Evolutionary conservation across 768 basidiomycete genomes (phyloP).

Genomic region (Mycena vitilis): DNA sequence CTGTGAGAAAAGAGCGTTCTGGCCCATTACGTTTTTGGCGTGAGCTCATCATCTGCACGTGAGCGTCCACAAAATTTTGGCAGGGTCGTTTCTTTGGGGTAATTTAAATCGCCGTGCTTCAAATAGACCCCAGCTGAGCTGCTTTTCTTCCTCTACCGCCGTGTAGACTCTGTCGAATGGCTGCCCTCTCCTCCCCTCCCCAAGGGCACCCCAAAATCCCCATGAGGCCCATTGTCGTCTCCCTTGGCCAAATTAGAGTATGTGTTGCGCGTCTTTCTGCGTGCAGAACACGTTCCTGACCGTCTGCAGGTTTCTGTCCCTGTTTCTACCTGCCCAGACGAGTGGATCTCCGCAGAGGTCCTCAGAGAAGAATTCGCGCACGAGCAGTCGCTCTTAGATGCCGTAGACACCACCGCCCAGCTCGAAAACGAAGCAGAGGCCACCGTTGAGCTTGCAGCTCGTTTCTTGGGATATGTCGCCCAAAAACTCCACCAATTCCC

Average conservation of each 20-base stretch:
- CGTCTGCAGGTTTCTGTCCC: conserved; percentile 80
- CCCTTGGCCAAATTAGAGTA: conserved; percentile 65
- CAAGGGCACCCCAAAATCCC: conserved; percentile 45
- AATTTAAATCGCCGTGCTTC: background rate
- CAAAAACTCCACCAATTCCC: conserved; percentile 68
- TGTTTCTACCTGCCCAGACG: conserved; percentile 80
- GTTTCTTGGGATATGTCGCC: conserved; percentile 84
- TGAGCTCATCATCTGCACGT: no score
- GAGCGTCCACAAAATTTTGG: conserved; percentile 16
- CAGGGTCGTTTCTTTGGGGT: conserved; percentile 15
- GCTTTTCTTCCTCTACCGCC: conserved; percentile 15
- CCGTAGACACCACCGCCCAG: conserved; percentile 63
- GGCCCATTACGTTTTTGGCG: no score
- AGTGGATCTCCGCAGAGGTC: conserved; percentile 95
- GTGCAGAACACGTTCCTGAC: conserved; percentile 18
- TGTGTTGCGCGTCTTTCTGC: conserved; percentile 38
- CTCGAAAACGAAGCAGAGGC: conserved; percentile 70
- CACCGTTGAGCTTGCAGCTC: conserved; percentile 81
- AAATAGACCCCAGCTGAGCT: background rate
- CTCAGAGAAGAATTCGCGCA: conserved; percentile 90
- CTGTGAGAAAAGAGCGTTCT: no score
- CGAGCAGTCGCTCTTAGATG: conserved; percentile 67
- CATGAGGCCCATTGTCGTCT: conserved; percentile 62
- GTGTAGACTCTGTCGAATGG: conserved; percentile 23
- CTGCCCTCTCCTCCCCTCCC: background rate